Evolutionary conservation across 257 asterid genomes (phyloP).

Genomic region (Verbascum thapsus): DNA sequence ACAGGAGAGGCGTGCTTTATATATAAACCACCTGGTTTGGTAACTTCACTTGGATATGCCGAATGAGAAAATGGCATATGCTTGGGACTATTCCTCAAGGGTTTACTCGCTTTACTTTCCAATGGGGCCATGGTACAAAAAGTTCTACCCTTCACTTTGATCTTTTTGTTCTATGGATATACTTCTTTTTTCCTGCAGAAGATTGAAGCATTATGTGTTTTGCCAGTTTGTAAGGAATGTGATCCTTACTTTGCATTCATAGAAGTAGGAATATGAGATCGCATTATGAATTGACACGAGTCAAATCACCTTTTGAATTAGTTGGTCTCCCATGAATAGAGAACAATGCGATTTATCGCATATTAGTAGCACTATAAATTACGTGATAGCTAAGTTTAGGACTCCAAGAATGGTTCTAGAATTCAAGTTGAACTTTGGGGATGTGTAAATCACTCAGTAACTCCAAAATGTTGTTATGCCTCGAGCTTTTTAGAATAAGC

Average conservation of each 20-base stretch:
- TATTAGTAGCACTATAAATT: background rate
- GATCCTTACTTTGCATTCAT: conserved; percentile 38
- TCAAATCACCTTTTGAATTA: conserved; percentile 3
- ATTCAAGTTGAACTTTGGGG: background rate
- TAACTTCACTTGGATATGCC: conserved; percentile 56
- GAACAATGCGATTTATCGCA: background rate
- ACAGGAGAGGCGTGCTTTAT: conserved; percentile 25
- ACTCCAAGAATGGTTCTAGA: background rate
- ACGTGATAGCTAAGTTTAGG: conserved; percentile 12
- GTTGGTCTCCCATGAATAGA: conserved; percentile 7
- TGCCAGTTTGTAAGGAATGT: conserved; percentile 31
- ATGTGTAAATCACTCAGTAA: background rate
- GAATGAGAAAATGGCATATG: conserved; percentile 46
- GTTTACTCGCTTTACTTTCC: conserved; percentile 36
- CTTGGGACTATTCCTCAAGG: conserved; percentile 38
- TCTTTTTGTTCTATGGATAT: conserved; percentile 44
- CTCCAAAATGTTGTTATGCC: background rate
- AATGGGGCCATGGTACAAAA: conserved; percentile 38
- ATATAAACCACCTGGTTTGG: conserved; percentile 28
- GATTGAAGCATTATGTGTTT: conserved; percentile 27
- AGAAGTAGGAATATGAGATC: conserved; percentile 25
- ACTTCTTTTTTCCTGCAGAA: conserved; percentile 32
- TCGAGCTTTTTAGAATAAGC: background rate
- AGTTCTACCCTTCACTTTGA: conserved; percentile 38
- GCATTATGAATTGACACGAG: background rate